These are phyloP conservation scores for Eudorina sp. DNA, from an alignment of 139 green algal genomes.

Conservation along the genomic window DNA sequence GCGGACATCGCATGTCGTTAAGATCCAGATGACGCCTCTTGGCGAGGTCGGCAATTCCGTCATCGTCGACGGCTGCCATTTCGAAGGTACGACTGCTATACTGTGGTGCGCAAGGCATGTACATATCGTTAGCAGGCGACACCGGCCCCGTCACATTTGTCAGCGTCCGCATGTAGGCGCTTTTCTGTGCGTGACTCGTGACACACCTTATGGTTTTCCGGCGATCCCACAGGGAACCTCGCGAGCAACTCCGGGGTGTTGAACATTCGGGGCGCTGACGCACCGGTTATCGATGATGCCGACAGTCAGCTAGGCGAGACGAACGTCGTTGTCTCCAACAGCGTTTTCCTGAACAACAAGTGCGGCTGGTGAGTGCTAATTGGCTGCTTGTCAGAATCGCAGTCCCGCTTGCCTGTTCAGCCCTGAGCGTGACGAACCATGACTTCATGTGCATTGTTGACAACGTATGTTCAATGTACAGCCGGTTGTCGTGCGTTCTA, in stretches of 20 bases:
- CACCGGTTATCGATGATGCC: too few species aligned
- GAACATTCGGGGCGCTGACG: background rate
- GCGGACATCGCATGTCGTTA: background rate
- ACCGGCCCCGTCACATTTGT: too few species aligned
- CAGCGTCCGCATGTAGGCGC: background rate
- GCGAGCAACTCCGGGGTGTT: background rate
- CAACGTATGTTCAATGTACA: background rate
- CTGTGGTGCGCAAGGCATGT: background rate
- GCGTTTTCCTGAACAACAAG: background rate
- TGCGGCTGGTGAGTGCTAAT: too few species aligned
- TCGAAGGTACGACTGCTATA: conserved; percentile 9
- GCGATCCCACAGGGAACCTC: background rate
- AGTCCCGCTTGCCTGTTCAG: too few species aligned
- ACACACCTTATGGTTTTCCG: background rate
- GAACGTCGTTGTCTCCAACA: background rate
- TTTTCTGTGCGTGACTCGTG: background rate
- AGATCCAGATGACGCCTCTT: conserved; percentile 25
- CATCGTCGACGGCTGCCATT: background rate
- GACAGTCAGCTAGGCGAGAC: too few species aligned
- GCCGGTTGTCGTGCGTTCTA: background rate
- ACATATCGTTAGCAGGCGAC: background rate
- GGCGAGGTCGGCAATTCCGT: background rate
- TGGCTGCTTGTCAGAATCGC: too few species aligned
- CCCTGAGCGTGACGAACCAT: too few species aligned
- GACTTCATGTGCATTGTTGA: background rate